Evolutionary conservation across 139 green algal species (phyloP).

Genomic region (Chlorella sp.): DNA sequence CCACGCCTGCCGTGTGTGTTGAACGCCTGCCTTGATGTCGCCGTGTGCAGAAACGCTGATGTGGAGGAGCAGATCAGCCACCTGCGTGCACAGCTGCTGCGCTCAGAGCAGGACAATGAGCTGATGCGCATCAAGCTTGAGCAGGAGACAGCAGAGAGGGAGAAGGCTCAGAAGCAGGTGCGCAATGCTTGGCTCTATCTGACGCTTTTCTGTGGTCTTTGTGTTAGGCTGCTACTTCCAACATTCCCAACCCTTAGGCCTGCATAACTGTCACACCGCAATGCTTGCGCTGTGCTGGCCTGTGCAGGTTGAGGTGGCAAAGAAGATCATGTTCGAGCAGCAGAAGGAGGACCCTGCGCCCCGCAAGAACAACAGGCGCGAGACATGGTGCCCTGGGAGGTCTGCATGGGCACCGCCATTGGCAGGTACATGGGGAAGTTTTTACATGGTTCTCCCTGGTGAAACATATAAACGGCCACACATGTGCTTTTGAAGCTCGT

Average conservation of each 20-base stretch:
- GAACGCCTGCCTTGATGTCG: neutral
- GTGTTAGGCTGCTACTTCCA: too few species aligned
- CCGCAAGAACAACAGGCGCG: conserved; percentile 36
- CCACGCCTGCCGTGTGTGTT: too few species aligned
- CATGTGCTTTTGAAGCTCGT: too few species aligned
- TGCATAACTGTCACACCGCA: too few species aligned
- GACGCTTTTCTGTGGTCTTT: too few species aligned
- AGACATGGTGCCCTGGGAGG: conserved; percentile 51
- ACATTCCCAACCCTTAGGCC: too few species aligned
- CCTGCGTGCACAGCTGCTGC: conserved; percentile 61
- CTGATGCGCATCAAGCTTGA: conserved; percentile 68
- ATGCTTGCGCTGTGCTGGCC: too few species aligned
- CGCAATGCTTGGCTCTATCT: too few species aligned
- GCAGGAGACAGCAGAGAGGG: conserved; percentile 66
- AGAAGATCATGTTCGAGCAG: conserved; percentile 50
- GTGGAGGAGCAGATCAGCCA: conserved; percentile 61
- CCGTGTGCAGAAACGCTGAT: conserved; percentile 28
- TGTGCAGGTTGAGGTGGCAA: conserved; percentile 46
- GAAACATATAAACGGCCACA: too few species aligned
- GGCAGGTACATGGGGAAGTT: too few species aligned
- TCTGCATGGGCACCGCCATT: too few species aligned
- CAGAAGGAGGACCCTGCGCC: conserved; percentile 4
- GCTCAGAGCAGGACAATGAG: conserved; percentile 78
- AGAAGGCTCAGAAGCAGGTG: conserved; percentile 71
- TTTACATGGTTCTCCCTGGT: too few species aligned